These are phyloP conservation scores for Pseudonitzschia delicatissima DNA, from an alignment of 108 stramenopile species.

Conservation along the genomic window DNA sequence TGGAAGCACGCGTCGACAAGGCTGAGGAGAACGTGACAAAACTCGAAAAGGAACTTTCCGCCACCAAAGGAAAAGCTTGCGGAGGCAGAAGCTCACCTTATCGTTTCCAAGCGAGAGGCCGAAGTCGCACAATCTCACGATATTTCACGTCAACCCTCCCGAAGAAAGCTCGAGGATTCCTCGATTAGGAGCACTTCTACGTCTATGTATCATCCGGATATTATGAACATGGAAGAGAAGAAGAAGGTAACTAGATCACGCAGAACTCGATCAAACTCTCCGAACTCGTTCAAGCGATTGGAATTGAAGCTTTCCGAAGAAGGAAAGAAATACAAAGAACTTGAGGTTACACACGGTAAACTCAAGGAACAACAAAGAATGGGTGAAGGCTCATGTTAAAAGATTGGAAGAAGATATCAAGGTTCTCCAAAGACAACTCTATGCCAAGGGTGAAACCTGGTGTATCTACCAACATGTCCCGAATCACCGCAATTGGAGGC, in stretches of 20 bases:
- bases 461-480: constrained; percentile 50
- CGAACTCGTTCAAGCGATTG: constrained; percentile 56
- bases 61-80: constrained; percentile 64
- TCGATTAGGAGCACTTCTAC: constrained; percentile 7
- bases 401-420: constrained; percentile 73
- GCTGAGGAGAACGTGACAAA: constrained; percentile 52
- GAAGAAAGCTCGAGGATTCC: constrained; percentile 6
- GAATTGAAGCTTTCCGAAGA: constrained; percentile 47
- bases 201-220: constrained; percentile 25
- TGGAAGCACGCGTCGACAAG: constrained; percentile 41
- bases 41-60: constrained; percentile 49
- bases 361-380: constrained; percentile 80
- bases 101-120: constrained; percentile 46
- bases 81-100: constrained; percentile 60
- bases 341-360: constrained; percentile 52
- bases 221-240: constrained; percentile 25
- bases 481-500: constrained; percentile 33
- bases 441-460: constrained; percentile 41
- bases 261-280: constrained; percentile 69
- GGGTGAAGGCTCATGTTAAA: constrained; percentile 64
- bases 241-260: constrained; percentile 32
- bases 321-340: constrained; percentile 44
- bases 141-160: constrained; percentile 11
- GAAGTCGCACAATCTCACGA: constrained; percentile 37
- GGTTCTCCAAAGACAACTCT: constrained; percentile 62